Evolutionary conservation across 1,284 basidiomycete species (phyloP).

Genomic region (Puccinia triticina): DNA sequence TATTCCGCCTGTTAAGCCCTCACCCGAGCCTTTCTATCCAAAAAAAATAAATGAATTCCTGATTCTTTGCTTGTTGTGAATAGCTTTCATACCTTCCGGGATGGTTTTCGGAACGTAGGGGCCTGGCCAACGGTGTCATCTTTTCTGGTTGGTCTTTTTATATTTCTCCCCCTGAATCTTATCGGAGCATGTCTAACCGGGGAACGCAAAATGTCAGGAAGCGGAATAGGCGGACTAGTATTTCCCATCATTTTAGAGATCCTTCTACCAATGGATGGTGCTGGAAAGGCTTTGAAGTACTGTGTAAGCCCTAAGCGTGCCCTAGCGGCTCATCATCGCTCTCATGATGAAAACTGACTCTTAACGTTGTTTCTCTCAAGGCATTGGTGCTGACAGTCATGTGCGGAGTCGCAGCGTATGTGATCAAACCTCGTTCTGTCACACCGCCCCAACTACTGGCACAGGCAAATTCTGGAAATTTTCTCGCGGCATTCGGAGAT

Average conservation of each 20-base stretch:
- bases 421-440: conserved; percentile 27
- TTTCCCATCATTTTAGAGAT: conserved; percentile 41
- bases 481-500: conserved; percentile 32
- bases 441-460: not conserved
- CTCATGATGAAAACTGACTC: not conserved
- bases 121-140: conserved; percentile 47
- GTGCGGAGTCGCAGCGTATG: conserved; percentile 5
- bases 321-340: not conserved
- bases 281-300: conserved; percentile 26
- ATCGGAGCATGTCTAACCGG: not conserved
- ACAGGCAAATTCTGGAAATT: not conserved
- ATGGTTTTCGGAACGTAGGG: conserved; percentile 39
- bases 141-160: conserved; percentile 41
- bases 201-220: conserved; percentile 19
- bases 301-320: conserved; percentile 6
- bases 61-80: not conserved
- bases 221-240: conserved; percentile 41
- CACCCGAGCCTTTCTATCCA: not conserved
- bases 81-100: conserved; percentile 48
- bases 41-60: not conserved
- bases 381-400: conserved; percentile 23
- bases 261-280: conserved; percentile 26
- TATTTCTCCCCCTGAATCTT: not conserved
- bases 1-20: conserved; percentile 31
- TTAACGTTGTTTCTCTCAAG: not conserved